These are phyloP conservation scores for Penicillium egyptiacum DNA, from an alignment of 495 filamentous ascomycete genomes.

Conservation along the genomic window DNA sequence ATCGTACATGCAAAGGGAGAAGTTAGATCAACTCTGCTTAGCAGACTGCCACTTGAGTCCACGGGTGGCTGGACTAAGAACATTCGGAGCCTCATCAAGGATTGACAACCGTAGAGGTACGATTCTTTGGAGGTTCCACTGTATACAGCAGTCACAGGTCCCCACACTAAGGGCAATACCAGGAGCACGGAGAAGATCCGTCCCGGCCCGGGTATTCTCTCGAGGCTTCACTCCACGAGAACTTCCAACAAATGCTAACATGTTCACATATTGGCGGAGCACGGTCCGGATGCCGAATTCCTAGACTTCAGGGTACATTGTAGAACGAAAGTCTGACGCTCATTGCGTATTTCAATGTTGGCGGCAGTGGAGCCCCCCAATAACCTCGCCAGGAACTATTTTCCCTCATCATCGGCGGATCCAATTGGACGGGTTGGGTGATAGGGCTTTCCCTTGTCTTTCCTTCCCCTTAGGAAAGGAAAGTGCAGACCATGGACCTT, in stretches of 20 bases:
- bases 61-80: neutral
- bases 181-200: neutral
- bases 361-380: conserved; percentile 28
- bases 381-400: conserved; percentile 29
- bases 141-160: neutral
- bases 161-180: neutral
- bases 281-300: neutral
- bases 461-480: neutral
- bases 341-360: neutral
- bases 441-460: conserved; percentile 13
- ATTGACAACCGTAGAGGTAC: neutral
- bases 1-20: neutral
- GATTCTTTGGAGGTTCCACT: neutral
- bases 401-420: conserved; percentile 23
- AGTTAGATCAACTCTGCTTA: neutral
- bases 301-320: too few species aligned
- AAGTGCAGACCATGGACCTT: neutral
- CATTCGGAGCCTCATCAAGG: neutral
- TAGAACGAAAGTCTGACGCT: conserved; percentile 4
- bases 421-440: conserved; percentile 27
- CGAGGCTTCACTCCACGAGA: neutral
- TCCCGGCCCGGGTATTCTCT: neutral
- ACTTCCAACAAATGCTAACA: neutral
- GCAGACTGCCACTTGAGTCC: neutral
- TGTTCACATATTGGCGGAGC: neutral